These are phyloP conservation scores for Cladosporium sp. DNA, from an alignment of 2,329 filamentous ascomycete species.

Conservation along the genomic window DNA sequence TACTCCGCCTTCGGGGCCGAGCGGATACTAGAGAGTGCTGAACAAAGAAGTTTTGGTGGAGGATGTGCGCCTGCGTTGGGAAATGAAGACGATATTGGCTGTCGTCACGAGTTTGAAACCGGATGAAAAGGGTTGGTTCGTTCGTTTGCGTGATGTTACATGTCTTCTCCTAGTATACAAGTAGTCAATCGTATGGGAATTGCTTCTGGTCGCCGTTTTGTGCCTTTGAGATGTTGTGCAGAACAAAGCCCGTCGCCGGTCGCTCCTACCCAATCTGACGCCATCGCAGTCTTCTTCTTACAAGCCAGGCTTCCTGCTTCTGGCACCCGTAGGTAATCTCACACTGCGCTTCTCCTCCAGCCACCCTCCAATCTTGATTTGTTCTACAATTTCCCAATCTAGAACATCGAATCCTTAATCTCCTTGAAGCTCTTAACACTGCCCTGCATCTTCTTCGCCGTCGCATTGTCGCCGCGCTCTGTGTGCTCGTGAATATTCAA, in stretches of 20 bases:
- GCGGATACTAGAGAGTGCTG: neutral
- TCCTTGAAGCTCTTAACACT: slow-evolving; percentile 42
- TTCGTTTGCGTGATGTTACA: slow-evolving; percentile 9
- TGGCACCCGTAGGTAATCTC: slow-evolving; percentile 8
- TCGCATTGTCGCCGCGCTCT: slow-evolving; percentile 91
- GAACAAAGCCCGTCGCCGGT: neutral
- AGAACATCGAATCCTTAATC: slow-evolving; percentile 36
- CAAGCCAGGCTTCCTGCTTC: neutral
- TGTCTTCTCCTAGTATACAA: slow-evolving; percentile 9
- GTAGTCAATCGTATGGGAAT: slow-evolving; percentile 5
- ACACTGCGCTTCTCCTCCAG: neutral
- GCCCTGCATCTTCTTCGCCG: slow-evolving; percentile 65
- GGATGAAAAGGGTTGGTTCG: neutral
- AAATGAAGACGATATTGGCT: neutral
- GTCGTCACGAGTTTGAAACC: neutral
- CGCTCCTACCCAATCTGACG: neutral
- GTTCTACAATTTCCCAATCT: neutral
- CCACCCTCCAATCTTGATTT: too few relatives aligned
- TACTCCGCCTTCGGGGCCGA: slow-evolving; percentile 23
- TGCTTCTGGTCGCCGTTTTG: neutral
- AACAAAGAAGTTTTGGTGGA: neutral
- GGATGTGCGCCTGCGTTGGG: neutral
- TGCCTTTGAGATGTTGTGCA: neutral
- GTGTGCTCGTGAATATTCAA: slow-evolving; percentile 87
- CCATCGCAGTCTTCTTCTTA: neutral